Evolutionary conservation across 2,329 filamentous ascomycete species (phyloP), one percentile per base, ranked within the genome.

Genomic region (Colletotrichum tofieldiae): DNA sequence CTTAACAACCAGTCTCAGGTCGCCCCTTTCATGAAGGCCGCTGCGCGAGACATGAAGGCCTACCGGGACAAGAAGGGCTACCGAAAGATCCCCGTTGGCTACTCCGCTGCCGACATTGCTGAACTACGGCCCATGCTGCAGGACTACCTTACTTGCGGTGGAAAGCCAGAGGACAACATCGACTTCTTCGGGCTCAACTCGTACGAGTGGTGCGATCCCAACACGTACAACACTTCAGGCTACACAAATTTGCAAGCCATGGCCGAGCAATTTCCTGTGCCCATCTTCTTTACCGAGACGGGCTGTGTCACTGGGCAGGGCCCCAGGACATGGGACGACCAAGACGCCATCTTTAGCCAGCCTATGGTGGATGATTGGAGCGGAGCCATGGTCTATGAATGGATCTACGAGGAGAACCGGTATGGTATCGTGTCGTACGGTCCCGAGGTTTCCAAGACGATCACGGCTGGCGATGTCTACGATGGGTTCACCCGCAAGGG

Each of bases 121-220:
- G 87, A 92, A 71, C 84, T 91, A 67, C 87, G 89, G 23, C 89
- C 89, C 37, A 89, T 88, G 86, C 81, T 91, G 8, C 89, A 91
- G 78, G 84, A 91, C 76, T 97, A 96, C 81, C 86, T 97, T 54
- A 93, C 93, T 16, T 97, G 94, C 81, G 93, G 93, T 73, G 86
- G 86, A 75, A 92, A 96, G 78, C 75, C 86, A 11, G 87, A 87
- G 6, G 92, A 95, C 76, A 89, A 89, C 47, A 82, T 96, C 75
- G 94, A 97, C 80, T 96, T 97, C 83, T 97, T 94, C 81, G 89
- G 92, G 2, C 86, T 97, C 74, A 97, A 98, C 80, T 93, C 93
- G 60, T 96, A 97, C 81, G 93, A 94, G 79, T 94, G 92, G 92
- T 94, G 92, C 77, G 92, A 92, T 73, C 83, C 85, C 32, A 84